Evolutionary conservation across 768 basidiomycete species (phyloP), one percentile per base, ranked within the genome.

Genomic region (Auriscalpium vulgare): DNA sequence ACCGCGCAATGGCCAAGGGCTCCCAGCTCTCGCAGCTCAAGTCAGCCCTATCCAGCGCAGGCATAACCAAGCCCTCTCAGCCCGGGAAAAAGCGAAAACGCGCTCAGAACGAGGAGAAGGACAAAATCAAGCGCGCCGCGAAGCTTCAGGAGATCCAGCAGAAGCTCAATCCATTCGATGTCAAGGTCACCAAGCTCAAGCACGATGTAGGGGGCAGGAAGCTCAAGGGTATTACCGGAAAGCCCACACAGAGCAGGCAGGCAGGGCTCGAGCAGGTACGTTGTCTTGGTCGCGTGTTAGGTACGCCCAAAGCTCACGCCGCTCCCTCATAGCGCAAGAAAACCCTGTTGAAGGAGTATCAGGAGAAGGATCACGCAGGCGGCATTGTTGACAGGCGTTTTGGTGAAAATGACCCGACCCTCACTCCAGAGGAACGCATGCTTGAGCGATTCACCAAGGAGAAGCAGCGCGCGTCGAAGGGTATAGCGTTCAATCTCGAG

Each of bases 381-480:
- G 91, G 94, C 6, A 85, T 99, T 56, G 74, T 95, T 55, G 97
- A 99, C 71, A 82, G 91, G 51, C 87, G 97, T 17, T 97, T 98
- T 67, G 97, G 97, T 72, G 97, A 99, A 79, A 86, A 91, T 66
- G 85, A 98, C 59, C 85, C 94, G 2, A 79, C 84, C 10, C 84
- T 98, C 81, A 86, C 89, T n/a, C 75, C 93, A 36, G 97, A 99
- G 68, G 95, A 98, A 62, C 87, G 93, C 59, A 97, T 97, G 87
- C 78, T 97, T 38, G 94, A 95, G 70, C 87, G 97, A 35, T 98
- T 97, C 68, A 97, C 95, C 10, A 80, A 80, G 61, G 95, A 98
- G 71, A 76, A 92, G 57, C 91, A 95, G 67, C 79, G 87, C 17
- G 66, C 83, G 9, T 85, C 87, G 37, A 90, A 86, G 70, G 84